Evolutionary conservation across 192 early-diverging fungal species (phyloP).

Genomic region (Backusella macrospora): DNA sequence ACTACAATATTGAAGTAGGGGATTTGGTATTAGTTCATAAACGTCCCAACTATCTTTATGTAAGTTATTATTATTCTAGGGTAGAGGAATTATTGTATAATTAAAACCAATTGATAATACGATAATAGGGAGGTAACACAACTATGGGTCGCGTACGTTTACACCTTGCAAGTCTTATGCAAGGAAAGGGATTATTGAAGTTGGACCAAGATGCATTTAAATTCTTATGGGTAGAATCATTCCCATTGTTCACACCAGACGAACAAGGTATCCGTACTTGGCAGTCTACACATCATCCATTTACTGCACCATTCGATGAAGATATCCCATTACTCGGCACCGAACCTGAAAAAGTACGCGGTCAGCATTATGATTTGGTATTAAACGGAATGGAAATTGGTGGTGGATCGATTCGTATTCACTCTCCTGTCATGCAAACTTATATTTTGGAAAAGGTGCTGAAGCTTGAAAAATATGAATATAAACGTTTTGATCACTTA

Average conservation of each 20-base stretch:
- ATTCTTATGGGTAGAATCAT: constrained; percentile 89
- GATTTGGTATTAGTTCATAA: constrained; percentile 62
- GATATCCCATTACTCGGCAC: constrained; percentile 66
- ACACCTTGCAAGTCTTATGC: constrained; percentile 52
- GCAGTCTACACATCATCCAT: constrained; percentile 89
- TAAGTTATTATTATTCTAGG: constrained; percentile 25
- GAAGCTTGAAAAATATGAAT: constrained; percentile 56
- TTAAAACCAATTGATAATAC: not conserved
- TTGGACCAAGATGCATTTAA: constrained; percentile 55
- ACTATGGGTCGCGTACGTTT: constrained; percentile 63
- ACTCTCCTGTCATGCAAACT: constrained; percentile 74
- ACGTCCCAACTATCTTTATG: constrained; percentile 48
- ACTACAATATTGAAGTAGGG: constrained; percentile 49
- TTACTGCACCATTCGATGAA: constrained; percentile 79
- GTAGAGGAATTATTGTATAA: not conserved
- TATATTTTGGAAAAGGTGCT: constrained; percentile 76
- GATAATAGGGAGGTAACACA: constrained; percentile 51
- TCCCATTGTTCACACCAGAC: constrained; percentile 84
- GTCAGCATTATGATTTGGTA: constrained; percentile 90
- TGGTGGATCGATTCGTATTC: constrained; percentile 88
- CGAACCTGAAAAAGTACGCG: constrained; percentile 64
- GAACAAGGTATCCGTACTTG: constrained; percentile 46
- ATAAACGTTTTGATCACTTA: constrained; percentile 75
- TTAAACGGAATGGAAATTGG: constrained; percentile 91
- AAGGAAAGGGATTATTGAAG: constrained; percentile 51